Base-by-base conservation (phyloP, 176 grass and related monocot genomes). In the Avena atlantica region DNA sequence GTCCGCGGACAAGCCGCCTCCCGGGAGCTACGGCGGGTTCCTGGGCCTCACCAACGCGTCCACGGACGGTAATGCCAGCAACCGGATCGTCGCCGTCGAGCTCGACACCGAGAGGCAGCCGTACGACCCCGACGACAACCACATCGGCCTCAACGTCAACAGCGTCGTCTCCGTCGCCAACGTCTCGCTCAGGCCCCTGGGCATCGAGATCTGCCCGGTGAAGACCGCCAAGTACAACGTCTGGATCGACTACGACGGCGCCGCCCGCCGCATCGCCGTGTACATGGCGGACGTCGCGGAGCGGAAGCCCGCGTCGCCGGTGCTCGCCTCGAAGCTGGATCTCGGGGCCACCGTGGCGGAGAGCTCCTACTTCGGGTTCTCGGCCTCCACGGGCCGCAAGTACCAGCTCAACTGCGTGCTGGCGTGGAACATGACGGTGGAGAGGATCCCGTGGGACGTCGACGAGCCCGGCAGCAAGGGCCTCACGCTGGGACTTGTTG, bases 391-490 rank as follows among this genome's bases (percentile, higher is more conserved):
- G 58, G 93, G 96, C 9, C 1, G 0, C 20, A 76, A 42, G 66
- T 96, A 94, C 80, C 59, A 98, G 93, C 91, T 98, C 85, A 98
- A 98, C 87, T 98, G 97, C 89, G 92, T 98, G 10, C 88, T 98
- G 10, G 89, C 76, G 9, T 98, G 97, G 97, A 91, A 92, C 87
- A 87, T 94, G 73, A 96, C 92, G 76, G 81, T 98, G 71, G 93
- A 98, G 72, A 94, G 9, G 53, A 83, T 98, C 74, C 21, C 80
- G 1, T 3, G 13, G 40, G 74, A 82, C 45, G 45, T 2, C 16
- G 88, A 83, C 3, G 50, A 16, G 48, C n/a, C 1, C 1, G 2
- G 3, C 24, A 53, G 8, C 24, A 23, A 40, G 7, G 8, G 49
- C 12, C 15, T 61, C 0, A 45, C 0, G 13, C 25, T 94, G 0